Conservation (phyloP, 805 yeast species). For the Clavispora asparagi region DNA sequence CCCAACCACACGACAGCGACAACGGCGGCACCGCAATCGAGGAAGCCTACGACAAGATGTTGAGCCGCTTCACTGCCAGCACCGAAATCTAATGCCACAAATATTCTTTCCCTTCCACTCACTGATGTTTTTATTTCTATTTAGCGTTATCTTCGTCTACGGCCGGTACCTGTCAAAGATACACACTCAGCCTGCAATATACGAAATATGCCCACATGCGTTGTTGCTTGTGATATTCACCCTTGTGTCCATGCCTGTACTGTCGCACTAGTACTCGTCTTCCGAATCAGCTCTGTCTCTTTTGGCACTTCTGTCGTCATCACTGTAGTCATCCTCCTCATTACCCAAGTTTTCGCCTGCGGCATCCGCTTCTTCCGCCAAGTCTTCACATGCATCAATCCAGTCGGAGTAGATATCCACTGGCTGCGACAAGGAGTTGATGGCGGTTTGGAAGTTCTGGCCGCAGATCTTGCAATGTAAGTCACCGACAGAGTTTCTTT, state of each 20-base stretch:
- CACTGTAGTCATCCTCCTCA: constrained; percentile 28
- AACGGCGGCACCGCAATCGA: constrained; percentile 7
- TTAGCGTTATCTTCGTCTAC: not conserved
- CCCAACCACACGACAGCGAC: not conserved
- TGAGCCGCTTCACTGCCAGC: constrained; percentile 7
- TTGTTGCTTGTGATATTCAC: not conserved
- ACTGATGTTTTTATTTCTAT: not conserved
- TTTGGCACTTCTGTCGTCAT: constrained; percentile 25
- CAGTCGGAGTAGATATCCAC: constrained; percentile 95
- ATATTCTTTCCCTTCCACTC: not conserved
- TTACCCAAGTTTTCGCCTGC: constrained; percentile 20
- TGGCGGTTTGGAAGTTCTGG: constrained; percentile 83
- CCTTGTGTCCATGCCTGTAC: not conserved
- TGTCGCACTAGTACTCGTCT: constrained; percentile 20
- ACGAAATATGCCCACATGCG: not conserved
- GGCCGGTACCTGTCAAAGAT: constrained; percentile 1
- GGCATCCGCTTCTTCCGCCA: constrained; percentile 58
- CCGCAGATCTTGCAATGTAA: constrained; percentile 91
- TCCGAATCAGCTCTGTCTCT: constrained; percentile 22
- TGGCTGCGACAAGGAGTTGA: constrained; percentile 80
- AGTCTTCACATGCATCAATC: constrained; percentile 94
- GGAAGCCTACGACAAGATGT: constrained; percentile 18
- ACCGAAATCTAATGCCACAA: not conserved
- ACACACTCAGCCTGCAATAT: not conserved
- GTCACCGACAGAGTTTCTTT: constrained; percentile 77